Evolutionary conservation across 495 filamentous ascomycete genomes (phyloP), one percentile per base, ranked within the genome.

Genomic region (Stereocaulon alpinum): DNA sequence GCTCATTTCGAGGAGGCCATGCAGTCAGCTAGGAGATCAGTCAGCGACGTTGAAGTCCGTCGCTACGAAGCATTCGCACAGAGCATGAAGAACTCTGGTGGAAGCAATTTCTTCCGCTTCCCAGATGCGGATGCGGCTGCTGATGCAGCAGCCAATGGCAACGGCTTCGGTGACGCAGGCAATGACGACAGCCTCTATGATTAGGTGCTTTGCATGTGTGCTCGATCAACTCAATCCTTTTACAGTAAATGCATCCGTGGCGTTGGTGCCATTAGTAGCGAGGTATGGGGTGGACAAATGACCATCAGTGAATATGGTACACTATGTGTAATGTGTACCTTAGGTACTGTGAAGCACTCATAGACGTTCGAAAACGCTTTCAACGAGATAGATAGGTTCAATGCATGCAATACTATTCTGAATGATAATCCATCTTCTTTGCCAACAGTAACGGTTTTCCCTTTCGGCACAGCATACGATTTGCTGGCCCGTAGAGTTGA

Each of bases 1-100:
- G 88, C 87, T 52, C 93, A 98, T 75, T 98, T 98, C 73, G 92
- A 96, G 76, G 92, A 97, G 83, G 93, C 93, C 30, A 97, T 98
- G 94, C 82, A 86, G 72, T 82, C 85, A 65, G 93, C 93, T 55
- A 83, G 93, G 68, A 84, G 88, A 70, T 96, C 93, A 15, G 93
- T 98, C 67, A 91, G 80, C 61, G 93, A 98, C 65, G 91, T 96
- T 34, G 93, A 98, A 79, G 90, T 98, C 67, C 86, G 94, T 63
- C 86, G 91, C 58, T 98, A 98, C 73, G 93, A 98, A 79, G 94
- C 93, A 30, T 98, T 98, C 64, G 88, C 93, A 37, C 94, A 97
- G 78, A 92, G 89, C 71, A 87, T 98, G 88, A 98, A 98, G 86
- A 93, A 94, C 70, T 83, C 88, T 44, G 89, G 93, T 51, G 90